Evolutionary conservation across 2,329 filamentous ascomycete species (phyloP), one percentile per base, ranked within the genome.

Genomic region (Fusarium chlamydosporum): DNA sequence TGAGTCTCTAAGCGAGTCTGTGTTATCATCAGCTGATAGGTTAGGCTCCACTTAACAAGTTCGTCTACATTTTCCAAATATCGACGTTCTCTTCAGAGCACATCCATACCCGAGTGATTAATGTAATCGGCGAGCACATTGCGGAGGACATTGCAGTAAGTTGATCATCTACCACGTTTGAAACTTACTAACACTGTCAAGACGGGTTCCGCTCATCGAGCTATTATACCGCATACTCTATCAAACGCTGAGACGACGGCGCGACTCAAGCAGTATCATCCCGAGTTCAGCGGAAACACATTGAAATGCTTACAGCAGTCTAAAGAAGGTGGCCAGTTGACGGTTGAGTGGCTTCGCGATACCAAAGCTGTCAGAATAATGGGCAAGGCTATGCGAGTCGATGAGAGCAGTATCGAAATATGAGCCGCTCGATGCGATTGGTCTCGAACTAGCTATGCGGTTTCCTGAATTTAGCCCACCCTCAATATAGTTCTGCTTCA

Each of bases 161-260:
- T 8, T 7, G 2, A 9, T 2, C 11, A 2, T 1, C 10, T 1
- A 2, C 3, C 2, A 4, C 0, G 6, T 7, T 0, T 8, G 0
- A 0, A 3, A 1, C 7, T 2, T 4, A 26, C 42, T 63, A 6
- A 63, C 8, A 12, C 1, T 1, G 1, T 7, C 3, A 16, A 56
- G 60, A 63, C 59, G 12, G 60, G 60, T 2, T 63, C 60, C 2
- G 58, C 60, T 2, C 60, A 63, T 4, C 60, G 60, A 4, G 60
- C 60, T 3, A 64, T 63, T 2, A 26, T 57, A 3, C 60, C 60
- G 0, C 60, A 63, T 12, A 43, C 31, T 10, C 4, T 63, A 2
- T 45, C 60, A 3, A 43, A 57, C 1, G 4, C 51, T 0, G 59
- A 50, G 0, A 64, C 60, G 0, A 48, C 12, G 2, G 37, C 42